phyloP scores from a whole-genome alignment of 1,284 basidiomycete species.

The Lentinula novae-zelandiae region DNA sequence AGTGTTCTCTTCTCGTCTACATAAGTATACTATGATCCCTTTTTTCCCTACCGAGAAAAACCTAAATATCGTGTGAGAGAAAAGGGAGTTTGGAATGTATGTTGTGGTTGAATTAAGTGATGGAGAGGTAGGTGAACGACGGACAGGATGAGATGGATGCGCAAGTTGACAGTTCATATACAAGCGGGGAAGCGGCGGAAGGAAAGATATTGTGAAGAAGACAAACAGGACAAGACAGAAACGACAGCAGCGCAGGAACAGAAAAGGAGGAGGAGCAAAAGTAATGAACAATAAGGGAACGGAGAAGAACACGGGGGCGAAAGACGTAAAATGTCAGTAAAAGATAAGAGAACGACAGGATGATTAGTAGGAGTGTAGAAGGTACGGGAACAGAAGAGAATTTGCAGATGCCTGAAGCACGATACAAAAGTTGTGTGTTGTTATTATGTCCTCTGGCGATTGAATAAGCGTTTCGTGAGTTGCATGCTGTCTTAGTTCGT shows the following conservation, averaged over 20 bases:
- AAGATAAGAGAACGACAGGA: constrained; percentile 3
- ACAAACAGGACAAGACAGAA: constrained; percentile 17
- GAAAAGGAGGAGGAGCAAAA: background rate
- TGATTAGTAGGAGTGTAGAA: constrained; percentile 8
- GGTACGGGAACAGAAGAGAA: constrained; percentile 2
- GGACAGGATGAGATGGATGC: background rate
- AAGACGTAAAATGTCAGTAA: constrained; percentile 15
- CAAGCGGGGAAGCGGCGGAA: background rate
- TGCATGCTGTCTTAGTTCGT: constrained; percentile 22
- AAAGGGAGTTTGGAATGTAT: background rate
- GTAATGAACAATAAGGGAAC: constrained; percentile 15
- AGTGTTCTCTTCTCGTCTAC: constrained; percentile 7
- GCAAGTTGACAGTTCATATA: background rate
- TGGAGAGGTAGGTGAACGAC: background rate
- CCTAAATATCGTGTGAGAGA: constrained; percentile 2
- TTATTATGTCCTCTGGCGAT: constrained; percentile 8
- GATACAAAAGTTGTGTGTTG: constrained; percentile 4
- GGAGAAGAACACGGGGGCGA: constrained; percentile 6
- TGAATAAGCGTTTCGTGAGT: constrained; percentile 20
- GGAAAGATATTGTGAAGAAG: constrained; percentile 12
- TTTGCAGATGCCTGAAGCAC: constrained; percentile 3
- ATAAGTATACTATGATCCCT: constrained; percentile 6
- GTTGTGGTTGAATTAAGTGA: background rate
- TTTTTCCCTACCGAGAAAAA: constrained; percentile 1
- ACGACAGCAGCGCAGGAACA: constrained; percentile 14